Conservation (phyloP, 768 basidiomycete genomes). For the Tricholoma sp. region DNA sequence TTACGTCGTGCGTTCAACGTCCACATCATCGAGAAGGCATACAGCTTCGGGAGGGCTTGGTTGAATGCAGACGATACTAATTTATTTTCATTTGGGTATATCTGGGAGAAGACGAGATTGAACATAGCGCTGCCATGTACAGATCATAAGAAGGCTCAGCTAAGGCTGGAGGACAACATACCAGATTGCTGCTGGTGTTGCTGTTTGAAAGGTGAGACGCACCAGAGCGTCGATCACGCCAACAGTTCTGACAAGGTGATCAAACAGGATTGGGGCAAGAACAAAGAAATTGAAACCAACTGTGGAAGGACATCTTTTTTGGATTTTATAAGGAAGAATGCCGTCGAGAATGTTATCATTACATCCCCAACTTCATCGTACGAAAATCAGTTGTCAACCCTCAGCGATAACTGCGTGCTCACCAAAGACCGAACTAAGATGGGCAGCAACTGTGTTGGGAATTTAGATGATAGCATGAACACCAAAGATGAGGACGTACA, state of each 20-base stretch:
- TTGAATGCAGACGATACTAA: slow-evolving; percentile 26
- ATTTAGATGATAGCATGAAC: neutral
- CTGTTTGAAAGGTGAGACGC: slow-evolving; percentile 25
- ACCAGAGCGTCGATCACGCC: slow-evolving; percentile 25
- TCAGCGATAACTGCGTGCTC: neutral
- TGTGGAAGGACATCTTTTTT: slow-evolving; percentile 24
- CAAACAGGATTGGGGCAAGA: neutral
- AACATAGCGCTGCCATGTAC: slow-evolving; percentile 22
- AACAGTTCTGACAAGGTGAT: slow-evolving; percentile 13
- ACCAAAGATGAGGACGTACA: slow-evolving; percentile 16
- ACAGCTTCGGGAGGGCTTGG: slow-evolving; percentile 26
- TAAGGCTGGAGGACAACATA: slow-evolving; percentile 4
- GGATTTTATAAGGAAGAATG: slow-evolving; percentile 23
- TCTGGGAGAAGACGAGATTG: slow-evolving; percentile 29
- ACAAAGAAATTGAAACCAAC: slow-evolving; percentile 7
- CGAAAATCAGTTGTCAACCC: neutral
- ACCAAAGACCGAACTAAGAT: slow-evolving; percentile 24
- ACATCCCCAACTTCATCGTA: slow-evolving; percentile 23
- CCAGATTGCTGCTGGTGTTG: slow-evolving; percentile 29
- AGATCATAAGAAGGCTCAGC: neutral
- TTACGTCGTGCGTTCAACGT: slow-evolving; percentile 25
- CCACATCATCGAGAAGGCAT: slow-evolving; percentile 34
- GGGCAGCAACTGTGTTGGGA: slow-evolving; percentile 18
- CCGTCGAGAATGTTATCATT: slow-evolving; percentile 19
- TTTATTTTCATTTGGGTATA: slow-evolving; percentile 14